These are phyloP conservation scores for Excoecaria agallocha DNA, from an alignment of 345 rosid species.

Conservation along the genomic window DNA sequence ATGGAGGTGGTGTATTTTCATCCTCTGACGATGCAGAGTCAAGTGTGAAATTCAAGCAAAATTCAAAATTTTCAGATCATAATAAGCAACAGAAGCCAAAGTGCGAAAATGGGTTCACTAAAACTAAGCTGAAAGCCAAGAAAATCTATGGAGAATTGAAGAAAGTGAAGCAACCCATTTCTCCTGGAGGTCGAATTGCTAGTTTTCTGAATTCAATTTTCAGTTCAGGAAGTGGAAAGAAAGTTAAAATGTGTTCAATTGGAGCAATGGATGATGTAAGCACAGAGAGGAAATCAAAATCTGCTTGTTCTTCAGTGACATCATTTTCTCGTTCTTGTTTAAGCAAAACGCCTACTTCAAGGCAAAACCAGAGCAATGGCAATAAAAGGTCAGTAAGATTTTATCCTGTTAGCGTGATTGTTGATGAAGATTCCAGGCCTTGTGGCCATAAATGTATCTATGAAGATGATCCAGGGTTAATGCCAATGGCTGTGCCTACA, in stretches of 20 bases:
- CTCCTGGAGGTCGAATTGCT: slow-evolving; percentile 70
- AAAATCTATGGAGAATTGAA: slow-evolving; percentile 56
- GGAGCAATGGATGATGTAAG: slow-evolving; percentile 59
- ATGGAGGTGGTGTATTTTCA: slow-evolving; percentile 32
- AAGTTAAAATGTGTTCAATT: slow-evolving; percentile 66
- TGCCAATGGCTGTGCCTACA: slow-evolving; percentile 23
- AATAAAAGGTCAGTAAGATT: slow-evolving; percentile 58
- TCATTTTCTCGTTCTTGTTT: slow-evolving; percentile 64
- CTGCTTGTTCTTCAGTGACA: slow-evolving; percentile 45
- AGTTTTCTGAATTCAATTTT: slow-evolving; percentile 73
- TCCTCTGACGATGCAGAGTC: slow-evolving; percentile 56
- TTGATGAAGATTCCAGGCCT: slow-evolving; percentile 62
- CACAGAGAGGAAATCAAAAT: slow-evolving; percentile 48
- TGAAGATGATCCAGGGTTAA: slow-evolving; percentile 39
- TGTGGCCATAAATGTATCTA: slow-evolving; percentile 52
- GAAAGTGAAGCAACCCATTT: slow-evolving; percentile 74
- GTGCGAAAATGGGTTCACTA: slow-evolving; percentile 43
- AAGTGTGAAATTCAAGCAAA: slow-evolving; percentile 4
- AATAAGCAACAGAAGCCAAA: slow-evolving; percentile 18
- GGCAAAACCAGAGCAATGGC: slow-evolving; percentile 21
- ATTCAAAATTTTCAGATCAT: no score
- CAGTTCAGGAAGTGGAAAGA: slow-evolving; percentile 60
- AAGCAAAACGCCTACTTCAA: slow-evolving; percentile 44
- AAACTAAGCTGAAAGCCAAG: slow-evolving; percentile 51
- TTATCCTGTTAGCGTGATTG: slow-evolving; percentile 60